These are phyloP conservation scores for Aureobasidium lini DNA, from an alignment of 2,329 filamentous ascomycete genomes.

Conservation along the genomic window DNA sequence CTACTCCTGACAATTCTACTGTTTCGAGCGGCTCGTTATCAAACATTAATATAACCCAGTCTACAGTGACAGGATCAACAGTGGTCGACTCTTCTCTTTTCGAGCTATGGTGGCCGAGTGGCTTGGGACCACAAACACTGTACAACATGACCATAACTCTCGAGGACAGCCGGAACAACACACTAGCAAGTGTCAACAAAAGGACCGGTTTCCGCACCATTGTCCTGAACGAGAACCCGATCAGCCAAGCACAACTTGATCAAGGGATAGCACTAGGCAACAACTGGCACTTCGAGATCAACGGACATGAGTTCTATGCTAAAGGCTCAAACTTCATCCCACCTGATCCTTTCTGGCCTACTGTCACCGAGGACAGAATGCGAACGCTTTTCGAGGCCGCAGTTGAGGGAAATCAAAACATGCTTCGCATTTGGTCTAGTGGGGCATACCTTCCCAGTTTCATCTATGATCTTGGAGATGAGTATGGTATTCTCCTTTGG, in stretches of 20 bases:
- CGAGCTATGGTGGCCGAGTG: conserved; percentile 55
- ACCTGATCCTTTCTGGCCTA: conserved; percentile 55
- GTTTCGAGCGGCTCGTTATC: conserved; percentile 33
- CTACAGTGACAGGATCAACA: conserved; percentile 43
- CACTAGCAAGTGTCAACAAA: conserved; percentile 42
- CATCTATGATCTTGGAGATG: conserved; percentile 56
- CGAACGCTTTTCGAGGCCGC: conserved; percentile 47
- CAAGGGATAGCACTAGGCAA: conserved; percentile 50
- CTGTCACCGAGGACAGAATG: conserved; percentile 48
- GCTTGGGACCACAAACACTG: conserved; percentile 49
- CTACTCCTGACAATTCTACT: conserved; percentile 34
- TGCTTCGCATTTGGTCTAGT: conserved; percentile 56
- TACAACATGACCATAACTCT: conserved; percentile 49
- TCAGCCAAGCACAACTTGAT: conserved; percentile 46
- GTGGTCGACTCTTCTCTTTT: conserved; percentile 38
- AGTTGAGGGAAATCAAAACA: conserved; percentile 54
- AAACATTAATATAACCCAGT: conserved; percentile 34
- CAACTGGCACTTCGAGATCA: conserved; percentile 60
- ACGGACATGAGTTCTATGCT: conserved; percentile 56
- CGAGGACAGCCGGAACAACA: conserved; percentile 29
- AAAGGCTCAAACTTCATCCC: conserved; percentile 59
- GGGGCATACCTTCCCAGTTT: conserved; percentile 55
- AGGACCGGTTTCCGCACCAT: conserved; percentile 56
- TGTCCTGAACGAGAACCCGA: conserved; percentile 48
- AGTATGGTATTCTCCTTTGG: conserved; percentile 54